phyloP scores from a whole-genome alignment of 169 alveolate genomes.

The Plasmodium sp. region DNA sequence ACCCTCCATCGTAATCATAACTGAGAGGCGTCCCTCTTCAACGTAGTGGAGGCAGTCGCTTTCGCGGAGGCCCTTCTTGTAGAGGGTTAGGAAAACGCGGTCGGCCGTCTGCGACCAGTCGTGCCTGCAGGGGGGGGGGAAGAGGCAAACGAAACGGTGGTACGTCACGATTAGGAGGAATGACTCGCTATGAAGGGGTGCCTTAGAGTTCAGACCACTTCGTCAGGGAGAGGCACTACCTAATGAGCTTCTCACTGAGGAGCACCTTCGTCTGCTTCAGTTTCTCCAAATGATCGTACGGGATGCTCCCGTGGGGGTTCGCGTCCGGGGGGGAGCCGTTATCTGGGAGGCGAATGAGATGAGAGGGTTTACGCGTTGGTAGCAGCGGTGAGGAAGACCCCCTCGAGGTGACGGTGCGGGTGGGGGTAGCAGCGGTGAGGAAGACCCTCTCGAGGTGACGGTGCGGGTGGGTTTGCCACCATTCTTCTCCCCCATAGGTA shows the following conservation, averaged over 20 bases:
- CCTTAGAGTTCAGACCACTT: neutral
- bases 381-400: neutral
- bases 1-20: constrained; percentile 14
- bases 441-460: neutral
- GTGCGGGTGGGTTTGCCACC: neutral
- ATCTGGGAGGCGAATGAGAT: neutral
- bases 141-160: neutral
- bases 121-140: neutral
- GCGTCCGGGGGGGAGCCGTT: neutral
- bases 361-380: neutral
- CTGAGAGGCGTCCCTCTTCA: neutral
- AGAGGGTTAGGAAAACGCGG: constrained; percentile 2
- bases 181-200: neutral
- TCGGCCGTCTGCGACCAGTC: constrained; percentile 48
- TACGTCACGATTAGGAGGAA: neutral
- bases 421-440: neutral
- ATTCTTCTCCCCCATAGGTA: neutral
- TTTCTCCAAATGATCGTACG: neutral
- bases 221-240: neutral
- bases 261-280: neutral
- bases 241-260: neutral
- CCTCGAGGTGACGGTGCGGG: neutral
- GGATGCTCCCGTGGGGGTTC: neutral
- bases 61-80: constrained; percentile 10
- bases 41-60: constrained; percentile 9